Evolutionary conservation across 2,329 filamentous ascomycete species (phyloP).

Genomic region (Furcasterigmium sp.): DNA sequence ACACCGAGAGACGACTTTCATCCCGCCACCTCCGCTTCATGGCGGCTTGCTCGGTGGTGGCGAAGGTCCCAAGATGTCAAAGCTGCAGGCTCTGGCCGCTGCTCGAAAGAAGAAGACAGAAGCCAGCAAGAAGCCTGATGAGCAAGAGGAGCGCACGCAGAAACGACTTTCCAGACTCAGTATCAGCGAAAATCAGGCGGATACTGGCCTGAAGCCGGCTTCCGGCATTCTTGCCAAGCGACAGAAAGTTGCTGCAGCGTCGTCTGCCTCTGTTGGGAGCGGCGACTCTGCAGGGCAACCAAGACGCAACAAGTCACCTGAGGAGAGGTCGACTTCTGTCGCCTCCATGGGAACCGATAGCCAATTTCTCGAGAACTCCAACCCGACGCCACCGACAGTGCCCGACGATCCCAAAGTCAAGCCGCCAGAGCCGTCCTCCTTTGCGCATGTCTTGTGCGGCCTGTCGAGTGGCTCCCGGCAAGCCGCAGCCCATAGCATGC

Average conservation of each 20-base stretch:
- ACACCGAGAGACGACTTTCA: constrained; percentile 59
- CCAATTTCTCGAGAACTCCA: too few relatives aligned
- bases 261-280: background rate
- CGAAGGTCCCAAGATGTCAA: constrained; percentile 69
- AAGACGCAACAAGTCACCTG: too few relatives aligned
- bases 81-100: constrained; percentile 84
- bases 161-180: constrained; percentile 19
- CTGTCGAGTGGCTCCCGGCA: constrained; percentile 15
- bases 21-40: constrained; percentile 48
- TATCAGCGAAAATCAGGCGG: constrained; percentile 14
- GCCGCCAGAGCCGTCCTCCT: constrained; percentile 42
- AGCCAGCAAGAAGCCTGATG: constrained; percentile 40
- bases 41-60: constrained; percentile 76
- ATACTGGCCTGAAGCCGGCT: constrained; percentile 8
- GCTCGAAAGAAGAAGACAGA: constrained; percentile 79
- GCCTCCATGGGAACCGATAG: too few relatives aligned
- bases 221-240: constrained; percentile 14
- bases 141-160: constrained; percentile 20
- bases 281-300: too few relatives aligned
- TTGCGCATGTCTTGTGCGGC: constrained; percentile 49
- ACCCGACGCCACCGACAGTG: too few relatives aligned
- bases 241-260: constrained; percentile 10
- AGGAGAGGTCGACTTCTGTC: too few relatives aligned
- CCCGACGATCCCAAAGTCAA: constrained; percentile 9
- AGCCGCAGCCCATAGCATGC: constrained; percentile 22